phyloP scores from a whole-genome alignment of 73 alveolate species.

The Paramecium tetraurelia region DNA sequence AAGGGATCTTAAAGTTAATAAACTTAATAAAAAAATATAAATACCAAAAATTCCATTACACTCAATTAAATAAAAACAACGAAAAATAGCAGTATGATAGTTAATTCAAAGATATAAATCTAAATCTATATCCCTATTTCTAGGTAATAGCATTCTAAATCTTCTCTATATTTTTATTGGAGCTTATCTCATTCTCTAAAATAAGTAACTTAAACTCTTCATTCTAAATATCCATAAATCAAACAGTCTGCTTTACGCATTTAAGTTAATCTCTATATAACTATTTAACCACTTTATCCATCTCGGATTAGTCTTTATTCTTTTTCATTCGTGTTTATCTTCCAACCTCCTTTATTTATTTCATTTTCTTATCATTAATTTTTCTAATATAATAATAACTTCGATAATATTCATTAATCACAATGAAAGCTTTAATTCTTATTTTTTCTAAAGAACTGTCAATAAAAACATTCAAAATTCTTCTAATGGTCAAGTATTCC shows the following conservation, averaged over 20 bases:
- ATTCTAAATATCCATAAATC: conserved; percentile 69
- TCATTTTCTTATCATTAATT: conserved; percentile 24
- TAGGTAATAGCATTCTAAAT: not conserved
- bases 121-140: not conserved
- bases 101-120: not conserved
- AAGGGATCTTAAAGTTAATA: conserved; percentile 62
- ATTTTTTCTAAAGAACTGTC: conserved; percentile 62
- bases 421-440: conserved; percentile 46
- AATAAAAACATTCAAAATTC: not conserved
- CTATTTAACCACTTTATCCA: conserved; percentile 43
- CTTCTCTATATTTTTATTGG: conserved; percentile 22
- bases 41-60: not conserved
- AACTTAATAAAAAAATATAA: not conserved
- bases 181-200: conserved; percentile 56
- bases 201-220: conserved; percentile 63
- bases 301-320: conserved; percentile 59
- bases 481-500: conserved; percentile 47
- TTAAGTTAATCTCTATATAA: not conserved
- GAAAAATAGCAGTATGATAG: not conserved
- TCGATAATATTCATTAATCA: conserved; percentile 65
- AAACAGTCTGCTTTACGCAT: conserved; percentile 55
- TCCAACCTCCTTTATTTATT: conserved; percentile 62
- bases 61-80: not conserved
- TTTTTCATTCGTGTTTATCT: conserved; percentile 45
- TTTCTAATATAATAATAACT: conserved; percentile 67